A percentile compares a stretch with the other conserved stretches of the same genome.
Evolutionary conservation across 768 basidiomycete genomes (phyloP).

Genomic region (Russula brevipes): DNA sequence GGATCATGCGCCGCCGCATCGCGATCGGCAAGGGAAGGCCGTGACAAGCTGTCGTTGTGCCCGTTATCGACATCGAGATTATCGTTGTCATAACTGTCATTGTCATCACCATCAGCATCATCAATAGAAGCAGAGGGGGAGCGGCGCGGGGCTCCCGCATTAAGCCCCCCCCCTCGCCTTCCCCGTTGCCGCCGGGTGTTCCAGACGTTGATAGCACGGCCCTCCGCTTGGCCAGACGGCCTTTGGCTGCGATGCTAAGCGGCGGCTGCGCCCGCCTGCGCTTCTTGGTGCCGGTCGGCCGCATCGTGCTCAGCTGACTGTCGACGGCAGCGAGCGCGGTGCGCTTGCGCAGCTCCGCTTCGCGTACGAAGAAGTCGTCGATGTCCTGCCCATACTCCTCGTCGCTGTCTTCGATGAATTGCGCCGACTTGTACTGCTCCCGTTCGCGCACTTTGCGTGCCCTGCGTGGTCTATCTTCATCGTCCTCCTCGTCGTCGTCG

Average conservation of each 20-base stretch:
- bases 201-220: background rate
- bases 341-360: constrained; percentile 56
- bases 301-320: constrained; percentile 43
- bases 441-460: constrained; percentile 60
- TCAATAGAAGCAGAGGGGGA: background rate
- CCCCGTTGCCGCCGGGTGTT: background rate
- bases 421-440: constrained; percentile 78
- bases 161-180: background rate
- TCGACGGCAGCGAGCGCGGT: constrained; percentile 39
- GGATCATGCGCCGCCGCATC: background rate
- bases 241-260: constrained; percentile 35
- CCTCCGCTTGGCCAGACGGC: constrained; percentile 35
- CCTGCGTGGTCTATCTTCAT: constrained; percentile 35
- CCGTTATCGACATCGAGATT: background rate
- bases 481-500: constrained; percentile 26
- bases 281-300: constrained; percentile 50
- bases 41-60: background rate
- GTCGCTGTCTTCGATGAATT: constrained; percentile 91
- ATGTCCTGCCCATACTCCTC: constrained; percentile 68
- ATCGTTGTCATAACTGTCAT: background rate
- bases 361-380: constrained; percentile 75
- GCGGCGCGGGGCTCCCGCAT: background rate
- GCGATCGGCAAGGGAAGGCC: constrained; percentile 7
- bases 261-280: constrained; percentile 48
- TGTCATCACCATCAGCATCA: background rate